Percentiles rank a stretch among this genome's conserved stretches.
These are phyloP conservation scores for Peniophora sp. DNA, from an alignment of 1,284 basidiomycete genomes.

Conservation along the genomic window DNA sequence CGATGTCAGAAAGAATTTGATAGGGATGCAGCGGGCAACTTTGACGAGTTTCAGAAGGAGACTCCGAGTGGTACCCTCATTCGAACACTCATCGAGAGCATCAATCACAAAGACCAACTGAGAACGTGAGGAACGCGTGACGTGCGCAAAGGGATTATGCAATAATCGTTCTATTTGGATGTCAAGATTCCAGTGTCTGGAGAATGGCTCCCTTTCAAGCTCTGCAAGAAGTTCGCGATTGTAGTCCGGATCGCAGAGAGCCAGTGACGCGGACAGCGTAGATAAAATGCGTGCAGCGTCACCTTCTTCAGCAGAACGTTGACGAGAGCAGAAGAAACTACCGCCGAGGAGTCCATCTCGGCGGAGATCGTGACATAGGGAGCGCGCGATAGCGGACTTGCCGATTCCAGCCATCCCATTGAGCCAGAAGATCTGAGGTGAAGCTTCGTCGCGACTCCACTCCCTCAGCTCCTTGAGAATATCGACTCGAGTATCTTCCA, in stretches of 20 bases:
- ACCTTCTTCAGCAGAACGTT: no score
- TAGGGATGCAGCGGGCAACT: background rate
- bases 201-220: no score
- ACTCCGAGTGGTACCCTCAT: background rate
- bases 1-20: background rate
- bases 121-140: no score
- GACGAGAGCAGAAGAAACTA: constrained; percentile 14
- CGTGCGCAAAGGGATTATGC: no score
- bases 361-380: constrained; percentile 6
- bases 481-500: constrained; percentile 9
- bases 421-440: constrained; percentile 14
- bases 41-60: background rate
- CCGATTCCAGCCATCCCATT: constrained; percentile 17
- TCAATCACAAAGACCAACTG: background rate
- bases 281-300: no score
- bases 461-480: constrained; percentile 8
- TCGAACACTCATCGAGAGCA: background rate
- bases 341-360: constrained; percentile 10
- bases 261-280: no score
- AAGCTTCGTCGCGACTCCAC: constrained; percentile 6
- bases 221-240: no score
- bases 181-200: no score
- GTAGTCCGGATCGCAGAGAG: no score
- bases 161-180: no score
- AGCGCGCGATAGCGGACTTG: constrained; percentile 16